Evolutionary conservation across 805 yeast genomes (phyloP).

Genomic region (Ogataea glucozyma): DNA sequence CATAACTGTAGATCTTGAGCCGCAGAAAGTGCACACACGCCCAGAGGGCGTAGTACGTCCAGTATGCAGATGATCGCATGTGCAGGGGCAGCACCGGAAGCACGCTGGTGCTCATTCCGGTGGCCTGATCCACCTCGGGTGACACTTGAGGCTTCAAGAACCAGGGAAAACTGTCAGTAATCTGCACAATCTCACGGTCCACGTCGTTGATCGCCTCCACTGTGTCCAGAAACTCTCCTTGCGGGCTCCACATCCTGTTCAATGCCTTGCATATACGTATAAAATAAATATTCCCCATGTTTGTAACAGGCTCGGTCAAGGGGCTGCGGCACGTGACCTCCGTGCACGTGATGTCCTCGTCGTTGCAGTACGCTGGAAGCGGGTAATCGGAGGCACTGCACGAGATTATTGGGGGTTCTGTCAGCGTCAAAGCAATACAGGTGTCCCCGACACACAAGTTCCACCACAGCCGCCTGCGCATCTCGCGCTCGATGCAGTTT

Average conservation of each 20-base stretch:
- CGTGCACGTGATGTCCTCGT: conserved; percentile 27
- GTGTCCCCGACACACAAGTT: conserved; percentile 23
- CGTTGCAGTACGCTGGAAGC: conserved; percentile 35
- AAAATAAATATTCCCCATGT: conserved; percentile 14
- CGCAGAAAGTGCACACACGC: conserved; percentile 26
- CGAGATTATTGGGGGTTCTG: conserved; percentile 17
- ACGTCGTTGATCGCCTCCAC: not conserved
- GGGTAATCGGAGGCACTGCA: conserved; percentile 29
- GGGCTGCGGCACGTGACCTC: conserved; percentile 6
- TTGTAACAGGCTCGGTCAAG: conserved; percentile 14
- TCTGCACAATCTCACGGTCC: not conserved
- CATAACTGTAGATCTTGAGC: conserved; percentile 12
- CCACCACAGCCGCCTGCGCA: conserved; percentile 33
- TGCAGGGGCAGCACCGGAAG: conserved; percentile 9
- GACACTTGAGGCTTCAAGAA: conserved; percentile 8
- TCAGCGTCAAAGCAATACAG: conserved; percentile 7
- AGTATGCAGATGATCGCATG: conserved; percentile 26
- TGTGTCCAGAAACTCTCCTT: conserved; percentile 9
- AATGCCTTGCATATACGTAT: conserved; percentile 13
- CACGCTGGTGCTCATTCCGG: not conserved
- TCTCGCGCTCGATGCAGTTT: conserved; percentile 19
- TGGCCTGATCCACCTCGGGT: too few species aligned
- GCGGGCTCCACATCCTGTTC: conserved; percentile 21
- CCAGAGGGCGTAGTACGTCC: conserved; percentile 24
- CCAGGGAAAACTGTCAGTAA: conserved; percentile 9